Conservation (phyloP, 257 asterid species). For the Nicotiana tabacum region DNA sequence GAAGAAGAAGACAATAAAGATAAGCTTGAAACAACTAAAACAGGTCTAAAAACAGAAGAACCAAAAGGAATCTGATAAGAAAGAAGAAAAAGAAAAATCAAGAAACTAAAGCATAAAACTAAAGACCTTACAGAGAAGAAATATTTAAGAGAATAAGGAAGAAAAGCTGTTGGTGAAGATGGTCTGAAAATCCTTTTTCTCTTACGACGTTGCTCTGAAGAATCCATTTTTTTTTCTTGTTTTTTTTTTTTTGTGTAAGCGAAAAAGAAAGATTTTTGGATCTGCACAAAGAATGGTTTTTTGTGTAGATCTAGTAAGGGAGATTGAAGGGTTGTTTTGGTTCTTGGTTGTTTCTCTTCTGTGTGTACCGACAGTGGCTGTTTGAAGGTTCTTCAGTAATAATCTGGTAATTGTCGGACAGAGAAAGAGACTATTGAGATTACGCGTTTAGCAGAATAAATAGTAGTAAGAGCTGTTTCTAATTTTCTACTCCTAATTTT, state of each 20-base stretch:
- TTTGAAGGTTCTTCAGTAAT: conserved; percentile 20
- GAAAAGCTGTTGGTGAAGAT: conserved; percentile 16
- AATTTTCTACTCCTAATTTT: not conserved
- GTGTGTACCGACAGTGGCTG: conserved; percentile 46
- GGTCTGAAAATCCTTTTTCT: conserved; percentile 57
- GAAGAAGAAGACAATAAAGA: conserved; percentile 56
- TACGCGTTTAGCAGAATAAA: conserved; percentile 10
- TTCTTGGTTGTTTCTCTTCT: not conserved
- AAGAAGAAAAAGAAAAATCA: conserved; percentile 42
- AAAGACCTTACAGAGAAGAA: conserved; percentile 65
- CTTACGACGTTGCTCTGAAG: conserved; percentile 76
- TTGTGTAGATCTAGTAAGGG: not conserved
- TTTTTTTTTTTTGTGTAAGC: not conserved
- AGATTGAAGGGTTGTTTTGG: conserved; percentile 22
- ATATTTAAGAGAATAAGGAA: conserved; percentile 13
- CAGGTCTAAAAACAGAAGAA: conserved; percentile 62
- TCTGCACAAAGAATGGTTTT: not conserved
- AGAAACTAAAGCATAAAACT: conserved; percentile 43
- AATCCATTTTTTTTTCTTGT: conserved; percentile 39
- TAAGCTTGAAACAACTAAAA: conserved; percentile 59
- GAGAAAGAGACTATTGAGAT: conserved; percentile 9
- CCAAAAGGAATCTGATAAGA: conserved; percentile 36
- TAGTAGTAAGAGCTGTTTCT: not conserved
- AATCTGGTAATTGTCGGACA: conserved; percentile 39
- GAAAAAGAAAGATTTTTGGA: not conserved